Percentiles rank a stretch among this genome's conserved stretches.
phyloP scores from a whole-genome alignment of 2,329 filamentous ascomycete genomes.

The Mycocentrospora acerina region DNA sequence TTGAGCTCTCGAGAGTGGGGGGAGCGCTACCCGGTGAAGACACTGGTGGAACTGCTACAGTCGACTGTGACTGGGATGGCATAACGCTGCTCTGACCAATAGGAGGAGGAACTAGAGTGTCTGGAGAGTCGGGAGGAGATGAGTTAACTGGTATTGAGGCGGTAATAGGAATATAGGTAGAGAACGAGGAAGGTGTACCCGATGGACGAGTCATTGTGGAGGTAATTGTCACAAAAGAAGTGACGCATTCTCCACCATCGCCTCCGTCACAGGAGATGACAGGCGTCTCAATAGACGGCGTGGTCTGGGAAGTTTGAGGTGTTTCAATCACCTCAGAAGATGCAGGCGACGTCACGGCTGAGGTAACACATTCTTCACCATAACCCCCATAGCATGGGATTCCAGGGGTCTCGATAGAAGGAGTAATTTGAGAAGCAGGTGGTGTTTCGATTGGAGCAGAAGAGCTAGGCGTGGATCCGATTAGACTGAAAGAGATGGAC shows the following conservation, averaged over 20 bases:
- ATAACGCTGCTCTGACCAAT: constrained; percentile 7
- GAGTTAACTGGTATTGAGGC: constrained; percentile 18
- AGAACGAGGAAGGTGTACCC: constrained; percentile 3
- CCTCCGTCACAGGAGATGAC: no score
- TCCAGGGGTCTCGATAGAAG: no score
- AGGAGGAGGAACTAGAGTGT: constrained; percentile 5
- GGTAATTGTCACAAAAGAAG: no score
- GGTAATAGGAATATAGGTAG: constrained; percentile 12
- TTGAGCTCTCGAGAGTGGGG: constrained; percentile 3
- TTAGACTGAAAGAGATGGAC: no score
- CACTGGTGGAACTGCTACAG: constrained; percentile 4
- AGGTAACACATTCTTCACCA: not conserved
- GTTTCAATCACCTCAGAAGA: not conserved
- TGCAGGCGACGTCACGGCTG: no score
- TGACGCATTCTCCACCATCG: not conserved
- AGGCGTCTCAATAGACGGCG: not conserved
- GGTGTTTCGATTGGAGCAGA: not conserved
- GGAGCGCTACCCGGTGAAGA: constrained; percentile 9
- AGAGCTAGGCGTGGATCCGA: no score
- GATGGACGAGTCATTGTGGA: not conserved
- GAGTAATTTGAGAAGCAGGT: constrained; percentile 3
- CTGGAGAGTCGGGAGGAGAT: constrained; percentile 7
- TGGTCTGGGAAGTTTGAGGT: constrained; percentile 3
- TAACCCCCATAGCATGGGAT: no score
- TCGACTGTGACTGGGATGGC: constrained; percentile 8